Conservation (phyloP, 2,329 filamentous ascomycete species). For the Ascochyta viciae-villosae region DNA sequence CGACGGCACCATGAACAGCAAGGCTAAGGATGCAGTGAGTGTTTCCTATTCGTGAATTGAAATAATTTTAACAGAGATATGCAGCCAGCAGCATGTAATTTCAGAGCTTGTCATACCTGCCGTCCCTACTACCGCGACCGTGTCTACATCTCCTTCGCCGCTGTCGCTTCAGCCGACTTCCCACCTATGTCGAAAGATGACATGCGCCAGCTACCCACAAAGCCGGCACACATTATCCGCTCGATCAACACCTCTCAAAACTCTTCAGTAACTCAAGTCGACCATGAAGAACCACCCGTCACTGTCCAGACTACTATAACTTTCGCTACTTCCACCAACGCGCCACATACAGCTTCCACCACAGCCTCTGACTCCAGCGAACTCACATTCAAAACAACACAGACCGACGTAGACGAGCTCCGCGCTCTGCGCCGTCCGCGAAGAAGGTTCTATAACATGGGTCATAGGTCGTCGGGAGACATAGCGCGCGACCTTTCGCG, state of each 20-base stretch:
- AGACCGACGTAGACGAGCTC: slow-evolving; percentile 38
- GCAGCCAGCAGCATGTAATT: slow-evolving; percentile 45
- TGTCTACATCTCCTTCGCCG: slow-evolving; percentile 54
- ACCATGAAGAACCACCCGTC: not conserved
- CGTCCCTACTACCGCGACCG: slow-evolving; percentile 59
- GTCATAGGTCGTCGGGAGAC: slow-evolving; percentile 29
- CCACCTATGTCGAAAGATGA: slow-evolving; percentile 44
- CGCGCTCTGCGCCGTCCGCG: slow-evolving; percentile 30
- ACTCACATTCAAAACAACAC: slow-evolving; percentile 41
- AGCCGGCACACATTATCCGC: slow-evolving; percentile 45
- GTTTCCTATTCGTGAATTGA: not conserved
- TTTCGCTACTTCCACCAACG: slow-evolving; percentile 18
- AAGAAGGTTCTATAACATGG: slow-evolving; percentile 41
- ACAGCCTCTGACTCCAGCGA: slow-evolving; percentile 31
- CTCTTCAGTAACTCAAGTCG: not conserved
- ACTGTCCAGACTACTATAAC: slow-evolving; percentile 19
- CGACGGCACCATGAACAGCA: slow-evolving; percentile 31
- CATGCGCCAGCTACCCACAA: slow-evolving; percentile 41
- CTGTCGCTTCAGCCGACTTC: slow-evolving; percentile 49
- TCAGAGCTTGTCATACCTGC: slow-evolving; percentile 58
- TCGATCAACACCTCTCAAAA: slow-evolving; percentile 36
- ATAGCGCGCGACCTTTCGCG: slow-evolving; percentile 29
- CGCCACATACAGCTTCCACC: slow-evolving; percentile 22
- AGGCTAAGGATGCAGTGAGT: slow-evolving; percentile 24
- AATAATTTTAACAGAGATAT: not conserved